Base-by-base conservation (phyloP, 2,329 filamentous ascomycete genomes). In the Colletotrichum australisinense region DNA sequence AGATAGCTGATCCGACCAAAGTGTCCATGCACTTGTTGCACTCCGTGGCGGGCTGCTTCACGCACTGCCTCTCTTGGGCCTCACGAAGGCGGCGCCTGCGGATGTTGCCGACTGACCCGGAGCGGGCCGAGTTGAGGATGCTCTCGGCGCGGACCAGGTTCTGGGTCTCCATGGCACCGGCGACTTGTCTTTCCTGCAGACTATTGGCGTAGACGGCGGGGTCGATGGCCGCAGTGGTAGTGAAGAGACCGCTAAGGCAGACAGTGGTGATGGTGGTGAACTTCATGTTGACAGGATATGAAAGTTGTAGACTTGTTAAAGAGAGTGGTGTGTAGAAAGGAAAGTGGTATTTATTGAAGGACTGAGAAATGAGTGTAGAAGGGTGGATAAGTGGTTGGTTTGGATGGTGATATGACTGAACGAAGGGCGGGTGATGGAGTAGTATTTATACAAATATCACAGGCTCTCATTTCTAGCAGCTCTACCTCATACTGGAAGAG, bases 131-230 rank as follows among this genome's bases (percentile, higher is more conserved):
- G 58, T 68, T 63, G 49, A 68, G 66, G 4, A 63, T 63, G 57
- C 66, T 46, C n/a, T 62, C 30, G 46, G 66, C 66, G 8, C 22
- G 30, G 22, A 63, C 32, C 24, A 68, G 11, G 12, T 68, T 63
- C 24, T 68, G 58, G 11, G 66, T 68, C 26, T 68, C 30, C 66
- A 63, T 63, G 24, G 42, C 66, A 24, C 30, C 66, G 58, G 66
- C 66, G 6, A 68, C 58, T 28, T 68, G 58, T 62, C 24, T 46
- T 9, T 60, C 38, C 16, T 57, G 4, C 9, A 63, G 24, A 9
- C 14, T 59, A 19, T 67, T 52, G 38, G 14, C 12, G 42, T 53
- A 32, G 5, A n/a, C 42, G n/a, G 46, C 58, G 22, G 58, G 46
- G 6, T n/a, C 22, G 24, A 53, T 12, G 2, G 66, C 66, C 14